Evolutionary conservation across 345 rosid genomes (phyloP), one percentile per base, ranked within the genome.

Genomic region (Carallia pectinifolia): DNA sequence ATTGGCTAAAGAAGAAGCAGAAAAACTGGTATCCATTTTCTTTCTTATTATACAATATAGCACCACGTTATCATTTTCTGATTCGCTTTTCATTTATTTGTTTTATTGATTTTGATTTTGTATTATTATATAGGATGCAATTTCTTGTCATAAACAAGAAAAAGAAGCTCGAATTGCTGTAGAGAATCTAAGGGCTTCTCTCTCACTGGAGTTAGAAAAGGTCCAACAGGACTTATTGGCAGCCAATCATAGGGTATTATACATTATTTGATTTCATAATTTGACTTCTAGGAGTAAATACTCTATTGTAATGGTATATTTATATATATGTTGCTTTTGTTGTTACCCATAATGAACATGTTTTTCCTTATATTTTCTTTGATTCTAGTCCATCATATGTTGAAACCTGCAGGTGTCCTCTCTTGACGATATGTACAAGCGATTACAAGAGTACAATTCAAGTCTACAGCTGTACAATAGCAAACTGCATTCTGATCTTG

Each of bases 381-480:
- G n/a, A 15, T 64, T 48, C 63, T 48, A 66, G 15, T 62, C 37
- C 48, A 53, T 40, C 53, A 23, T 67, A 69, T 62, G 61, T n/a
- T 63, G 44, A 58, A 75, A 52, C 69, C 37, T 82, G 61, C 80
- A 92, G 99, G 86, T 80, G 48, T 68, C 60, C n/a, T 79, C 92
- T 19, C 86, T 85, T 52, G 94, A 89, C 50, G 91, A 88, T 66
- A 86, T 79, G 81, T 84, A 85, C 83, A 95, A 88, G 77, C 87
- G 89, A 68, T 66, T 83, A 74, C 96, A 92, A 76, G 98, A 89
- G 76, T 95, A 95, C 77, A 88, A 92, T 77, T 77, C 84, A 34
- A 90, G 88, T 77, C 80, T 95, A 66, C 99, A 89, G 58, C 97
- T 88, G 72, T 90, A 89, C 76, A 95, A 87, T 69, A 82, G 83